These are phyloP conservation scores for Rusavskia elegans DNA, from an alignment of 495 filamentous ascomycete genomes.

Conservation along the genomic window DNA sequence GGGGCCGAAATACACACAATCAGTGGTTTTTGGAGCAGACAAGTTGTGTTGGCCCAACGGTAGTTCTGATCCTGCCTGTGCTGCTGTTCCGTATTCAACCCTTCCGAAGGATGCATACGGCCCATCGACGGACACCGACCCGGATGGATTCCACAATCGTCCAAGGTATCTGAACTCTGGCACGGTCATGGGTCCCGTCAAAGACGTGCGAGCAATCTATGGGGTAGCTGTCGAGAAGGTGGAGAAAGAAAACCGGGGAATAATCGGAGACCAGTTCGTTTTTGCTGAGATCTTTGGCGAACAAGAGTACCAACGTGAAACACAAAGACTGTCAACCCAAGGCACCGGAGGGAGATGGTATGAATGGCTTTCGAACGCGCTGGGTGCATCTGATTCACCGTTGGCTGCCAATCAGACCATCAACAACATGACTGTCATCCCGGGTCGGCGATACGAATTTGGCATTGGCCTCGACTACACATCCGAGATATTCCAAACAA, in stretches of 20 bases:
- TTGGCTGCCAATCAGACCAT: conserved; percentile 29
- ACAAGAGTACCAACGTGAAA: conserved; percentile 40
- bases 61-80: conserved; percentile 32
- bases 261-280: conserved; percentile 29
- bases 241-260: conserved; percentile 19
- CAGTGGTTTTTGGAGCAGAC: conserved; percentile 43
- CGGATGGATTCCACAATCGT: conserved; percentile 29
- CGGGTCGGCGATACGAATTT: conserved; percentile 35
- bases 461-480: conserved; percentile 43
- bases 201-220: conserved; percentile 35
- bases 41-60: conserved; percentile 38
- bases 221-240: conserved; percentile 27
- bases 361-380: conserved; percentile 27
- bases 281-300: conserved; percentile 41
- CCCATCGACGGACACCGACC: conserved; percentile 31
- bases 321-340: conserved; percentile 23
- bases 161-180: conserved; percentile 37
- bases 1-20: conserved; percentile 36
- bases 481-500: conserved; percentile 37
- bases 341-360: conserved; percentile 21
- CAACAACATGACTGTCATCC: conserved; percentile 20
- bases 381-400: conserved; percentile 27
- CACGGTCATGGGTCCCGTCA: conserved; percentile 34
- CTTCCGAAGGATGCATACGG: conserved; percentile 43
- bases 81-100: conserved; percentile 35